These are phyloP conservation scores for Galeopsis tetrahit DNA, from an alignment of 257 asterid genomes.

Conservation along the genomic window DNA sequence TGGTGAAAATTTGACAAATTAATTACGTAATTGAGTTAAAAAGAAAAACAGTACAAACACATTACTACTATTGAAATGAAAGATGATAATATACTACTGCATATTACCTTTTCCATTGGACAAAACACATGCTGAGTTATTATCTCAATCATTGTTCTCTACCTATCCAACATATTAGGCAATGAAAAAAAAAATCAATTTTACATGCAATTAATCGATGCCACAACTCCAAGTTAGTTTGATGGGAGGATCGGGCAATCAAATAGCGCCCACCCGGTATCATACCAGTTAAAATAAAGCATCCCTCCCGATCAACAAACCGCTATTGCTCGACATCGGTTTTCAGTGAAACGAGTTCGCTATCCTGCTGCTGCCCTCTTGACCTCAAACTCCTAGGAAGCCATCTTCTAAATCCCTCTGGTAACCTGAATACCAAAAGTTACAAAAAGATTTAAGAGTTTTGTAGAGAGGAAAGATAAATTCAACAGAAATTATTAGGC, in stretches of 20 bases:
- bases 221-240: conserved; percentile 24
- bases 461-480: no score
- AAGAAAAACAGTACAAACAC: no score
- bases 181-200: neutral
- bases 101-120: neutral
- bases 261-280: neutral
- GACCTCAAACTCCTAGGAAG: conserved; percentile 71
- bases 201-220: conserved; percentile 21
- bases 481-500: neutral
- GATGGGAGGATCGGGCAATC: conserved; percentile 9
- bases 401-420: conserved; percentile 79
- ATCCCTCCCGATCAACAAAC: conserved; percentile 22
- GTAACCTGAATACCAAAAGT: conserved; percentile 61
- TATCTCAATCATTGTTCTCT: neutral
- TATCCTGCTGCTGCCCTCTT: conserved; percentile 78
- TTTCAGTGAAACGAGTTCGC: conserved; percentile 72
- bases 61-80: no score
- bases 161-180: neutral
- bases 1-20: neutral
- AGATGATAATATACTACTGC: neutral
- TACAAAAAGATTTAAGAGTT: neutral
- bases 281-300: conserved; percentile 5
- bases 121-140: neutral
- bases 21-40: neutral
- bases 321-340: conserved; percentile 50